Conservation (phyloP, 2,329 filamentous ascomycete species). For the Emmonsiellopsis sp. region DNA sequence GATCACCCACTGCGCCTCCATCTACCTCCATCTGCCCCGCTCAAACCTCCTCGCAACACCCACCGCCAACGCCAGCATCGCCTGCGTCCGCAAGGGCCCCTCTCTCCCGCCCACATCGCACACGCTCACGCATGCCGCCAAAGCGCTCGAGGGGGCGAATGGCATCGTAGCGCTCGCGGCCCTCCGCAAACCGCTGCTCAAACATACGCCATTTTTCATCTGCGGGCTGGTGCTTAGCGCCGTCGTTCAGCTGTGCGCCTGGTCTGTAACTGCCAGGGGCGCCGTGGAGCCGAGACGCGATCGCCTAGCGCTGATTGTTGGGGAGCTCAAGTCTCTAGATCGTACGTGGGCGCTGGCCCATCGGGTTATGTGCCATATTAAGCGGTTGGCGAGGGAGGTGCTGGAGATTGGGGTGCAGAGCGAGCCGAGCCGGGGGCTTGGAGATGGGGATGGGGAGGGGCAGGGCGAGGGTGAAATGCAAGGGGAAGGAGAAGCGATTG, state of each 20-base stretch:
- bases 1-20: constrained; percentile 55
- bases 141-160: constrained; percentile 70
- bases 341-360: constrained; percentile 64
- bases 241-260: constrained; percentile 73
- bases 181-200: constrained; percentile 47
- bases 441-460: too few species aligned
- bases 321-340: constrained; percentile 60
- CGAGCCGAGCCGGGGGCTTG: too few species aligned
- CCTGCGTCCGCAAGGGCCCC: constrained; percentile 32
- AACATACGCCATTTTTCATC: constrained; percentile 76
- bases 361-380: constrained; percentile 63
- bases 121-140: constrained; percentile 56
- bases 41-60: constrained; percentile 58
- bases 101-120: constrained; percentile 32
- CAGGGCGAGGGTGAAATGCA: too few species aligned
- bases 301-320: constrained; percentile 69
- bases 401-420: constrained; percentile 33
- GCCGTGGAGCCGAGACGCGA: constrained; percentile 53
- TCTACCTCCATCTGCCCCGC: constrained; percentile 70
- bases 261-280: constrained; percentile 51
- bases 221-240: constrained; percentile 71
- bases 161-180: constrained; percentile 70
- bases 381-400: constrained; percentile 69
- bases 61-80: constrained; percentile 40
- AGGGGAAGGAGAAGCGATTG: background rate